Evolutionary conservation across 192 early-diverging fungal species (phyloP), one percentile per base, ranked within the genome.

Genomic region (Coemansia asiatica): DNA sequence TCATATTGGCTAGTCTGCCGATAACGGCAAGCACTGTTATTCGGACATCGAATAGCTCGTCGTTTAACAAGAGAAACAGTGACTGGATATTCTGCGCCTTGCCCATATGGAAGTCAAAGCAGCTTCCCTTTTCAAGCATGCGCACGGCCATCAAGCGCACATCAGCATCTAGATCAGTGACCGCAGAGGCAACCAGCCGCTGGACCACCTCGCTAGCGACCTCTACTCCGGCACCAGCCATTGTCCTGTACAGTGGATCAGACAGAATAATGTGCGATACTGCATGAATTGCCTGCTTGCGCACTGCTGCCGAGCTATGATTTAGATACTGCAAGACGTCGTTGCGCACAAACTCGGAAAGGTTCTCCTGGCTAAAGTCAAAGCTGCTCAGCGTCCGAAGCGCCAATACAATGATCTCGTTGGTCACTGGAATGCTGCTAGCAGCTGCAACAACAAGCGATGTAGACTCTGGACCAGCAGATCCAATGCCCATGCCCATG

Each of bases 41-140:
- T 16, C 93, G 86, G 46, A 95, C 91, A 6, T 87, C 86, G 80
- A 97, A 96, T 0, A 90, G 83, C 71, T 96, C 95, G 67, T 98
- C 96, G 60, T 95, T 95, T 58, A 95, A 63, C 1, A 95, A 90
- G 53, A 98, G 84, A 63, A 95, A 92, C 22, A 97, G 51, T 6
- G 90, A 85, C 22, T 91, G 90, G 46, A 98, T 89, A 72, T 95
- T 93, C 58, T 97, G 93, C 0, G 93, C 90, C 65, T 95, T 93
- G 6, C 94, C 87, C 23, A 98, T 69, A 69, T 96, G 92, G 50
- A 90, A 86, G 75, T 97, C 94, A 74, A 98, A 96, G 15, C 86
- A 83, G 23, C 87, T 84, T 49, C 90, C 90, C 28, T 38, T 26
- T 18, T 51, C 54, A 40, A 98, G 74, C 18, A 59, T 66, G 50